Conservation (phyloP, 2,329 filamentous ascomycete genomes). For the Colletotrichum lentis region DNA sequence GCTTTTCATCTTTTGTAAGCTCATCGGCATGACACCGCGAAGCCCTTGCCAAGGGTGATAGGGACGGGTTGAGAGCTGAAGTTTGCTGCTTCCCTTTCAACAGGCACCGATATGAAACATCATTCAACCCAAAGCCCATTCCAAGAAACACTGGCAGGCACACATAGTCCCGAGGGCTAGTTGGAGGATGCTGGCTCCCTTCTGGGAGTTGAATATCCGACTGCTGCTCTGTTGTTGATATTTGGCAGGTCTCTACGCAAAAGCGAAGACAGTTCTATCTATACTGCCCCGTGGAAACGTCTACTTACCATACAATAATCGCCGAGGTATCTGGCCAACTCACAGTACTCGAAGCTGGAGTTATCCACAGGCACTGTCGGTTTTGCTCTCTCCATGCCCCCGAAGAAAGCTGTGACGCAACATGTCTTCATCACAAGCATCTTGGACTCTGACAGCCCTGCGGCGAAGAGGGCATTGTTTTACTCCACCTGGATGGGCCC, state of each 20-base stretch:
- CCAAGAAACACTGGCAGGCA: neutral
- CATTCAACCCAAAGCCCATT: neutral
- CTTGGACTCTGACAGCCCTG: constrained; percentile 9
- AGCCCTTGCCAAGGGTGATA: neutral
- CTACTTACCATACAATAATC: neutral
- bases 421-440: neutral
- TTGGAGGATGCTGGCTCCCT: neutral
- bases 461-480: neutral
- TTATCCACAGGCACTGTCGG: no score
- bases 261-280: no score
- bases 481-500: constrained; percentile 17
- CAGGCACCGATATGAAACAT: no score
- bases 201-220: no score
- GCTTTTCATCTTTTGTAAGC: neutral
- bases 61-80: neutral
- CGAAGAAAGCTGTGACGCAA: neutral
- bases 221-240: neutral
- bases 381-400: neutral
- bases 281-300: neutral
- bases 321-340: neutral
- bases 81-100: neutral
- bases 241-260: neutral
- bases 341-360: neutral
- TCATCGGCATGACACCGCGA: neutral
- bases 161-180: no score